Base-by-base conservation (phyloP, 2,329 filamentous ascomycete genomes). In the Graphilbum sp. region DNA sequence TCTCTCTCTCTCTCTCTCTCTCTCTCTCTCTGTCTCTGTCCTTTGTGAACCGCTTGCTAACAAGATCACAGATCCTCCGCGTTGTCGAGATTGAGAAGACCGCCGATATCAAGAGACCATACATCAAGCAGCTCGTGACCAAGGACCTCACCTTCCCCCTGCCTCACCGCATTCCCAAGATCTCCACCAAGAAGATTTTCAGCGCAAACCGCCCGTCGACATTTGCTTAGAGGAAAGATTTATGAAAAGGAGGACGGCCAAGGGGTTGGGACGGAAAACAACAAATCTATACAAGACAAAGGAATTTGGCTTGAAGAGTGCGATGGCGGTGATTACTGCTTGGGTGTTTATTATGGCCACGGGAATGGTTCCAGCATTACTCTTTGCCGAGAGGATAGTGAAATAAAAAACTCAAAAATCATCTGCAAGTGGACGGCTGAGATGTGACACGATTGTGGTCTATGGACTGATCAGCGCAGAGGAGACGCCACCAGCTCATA, bases 101-200 rank as follows among this genome's bases (percentile, higher is more conserved):
- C 58, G 84, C 87, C 52, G 85, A 90, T 61, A 71, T 98, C 72
- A 90, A 88, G 74, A 85, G 90, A 64, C 88, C 90, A 52, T 98
- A 98, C 79, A 93, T 98, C 75, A 92, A 87, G 76, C 90, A 98
- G 72, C 84, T 98, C 64, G 68, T 93, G 62, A 69, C 73, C 67
- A 96, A 96, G 81, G 63, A 76, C 66, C 83, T 98, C 66, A 84
- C 81, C 67, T 98, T 98, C 84, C 90, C 90, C 63, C 84, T 98
- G 53, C 90, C 90, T 62, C 90, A 98, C 77, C 90, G 92, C 59
- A 68, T 87, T 59, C 72, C 79, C 70, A 87, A 86, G 70, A 72
- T 73, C 65, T 66, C 64, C 62, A 76, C 70, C 72, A 82, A 80
- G 74, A 93, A 93, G 77, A 61, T 96, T 63, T 98, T 93, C 73